Conservation (phyloP, 768 basidiomycete genomes). For the Lentinula detonsa region DNA sequence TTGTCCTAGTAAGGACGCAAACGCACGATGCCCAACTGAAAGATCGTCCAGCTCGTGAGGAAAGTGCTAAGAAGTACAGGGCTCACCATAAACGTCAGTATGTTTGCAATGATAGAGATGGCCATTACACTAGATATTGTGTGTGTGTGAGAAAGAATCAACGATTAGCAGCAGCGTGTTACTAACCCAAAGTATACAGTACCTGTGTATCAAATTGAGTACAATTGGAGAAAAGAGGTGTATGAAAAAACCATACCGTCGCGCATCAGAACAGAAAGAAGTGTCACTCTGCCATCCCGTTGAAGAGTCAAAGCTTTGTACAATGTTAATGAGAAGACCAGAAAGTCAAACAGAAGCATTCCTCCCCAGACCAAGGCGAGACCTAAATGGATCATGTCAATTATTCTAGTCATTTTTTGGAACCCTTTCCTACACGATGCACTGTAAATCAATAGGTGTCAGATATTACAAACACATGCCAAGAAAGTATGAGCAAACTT, state of each 20-base stretch:
- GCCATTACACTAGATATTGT: not conserved
- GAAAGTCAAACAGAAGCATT: slow-evolving; percentile 14
- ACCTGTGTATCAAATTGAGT: not conserved
- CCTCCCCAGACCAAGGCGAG: slow-evolving; percentile 13
- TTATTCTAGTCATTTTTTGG: not conserved
- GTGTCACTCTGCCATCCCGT: not conserved
- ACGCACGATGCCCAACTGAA: not conserved
- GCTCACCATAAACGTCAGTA: slow-evolving; percentile 3
- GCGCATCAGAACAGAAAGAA: slow-evolving; percentile 10
- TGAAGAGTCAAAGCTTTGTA: slow-evolving; percentile 9
- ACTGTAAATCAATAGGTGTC: not conserved
- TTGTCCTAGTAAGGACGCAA: not conserved
- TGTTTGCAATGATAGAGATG: not conserved
- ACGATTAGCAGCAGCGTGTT: not conserved
- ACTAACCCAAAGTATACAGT: slow-evolving; percentile 4
- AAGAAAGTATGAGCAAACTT: not conserved
- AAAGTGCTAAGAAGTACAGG: not conserved
- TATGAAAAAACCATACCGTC: slow-evolving; percentile 11
- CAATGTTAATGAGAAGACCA: slow-evolving; percentile 16
- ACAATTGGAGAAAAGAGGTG: not conserved
- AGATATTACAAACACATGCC: not conserved
- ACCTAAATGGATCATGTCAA: not conserved
- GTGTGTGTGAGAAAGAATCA: not conserved
- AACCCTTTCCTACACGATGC: not conserved
- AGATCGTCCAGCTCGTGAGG: not conserved